These are phyloP conservation scores for Sarocladiaceae sp. DNA, from an alignment of 2,329 filamentous ascomycete species.

Conservation along the genomic window DNA sequence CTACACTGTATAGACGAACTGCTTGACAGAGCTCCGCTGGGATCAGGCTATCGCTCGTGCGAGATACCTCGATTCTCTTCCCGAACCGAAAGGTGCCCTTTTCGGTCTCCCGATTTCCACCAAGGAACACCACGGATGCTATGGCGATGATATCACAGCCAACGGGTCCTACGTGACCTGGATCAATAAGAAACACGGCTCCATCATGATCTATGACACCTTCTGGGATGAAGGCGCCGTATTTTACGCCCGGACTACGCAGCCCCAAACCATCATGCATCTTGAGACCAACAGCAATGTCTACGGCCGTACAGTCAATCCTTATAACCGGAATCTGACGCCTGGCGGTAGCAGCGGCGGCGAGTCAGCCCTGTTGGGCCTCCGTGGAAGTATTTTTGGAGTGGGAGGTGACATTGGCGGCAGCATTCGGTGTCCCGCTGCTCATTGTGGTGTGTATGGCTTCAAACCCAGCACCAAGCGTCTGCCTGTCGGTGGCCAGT, in stretches of 20 bases:
- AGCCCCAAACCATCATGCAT: slow-evolving; percentile 62
- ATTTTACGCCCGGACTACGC: slow-evolving; percentile 51
- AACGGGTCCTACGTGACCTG: slow-evolving; percentile 22
- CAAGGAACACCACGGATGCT: slow-evolving; percentile 29
- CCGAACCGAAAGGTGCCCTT: slow-evolving; percentile 25
- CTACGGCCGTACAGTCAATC: slow-evolving; percentile 57
- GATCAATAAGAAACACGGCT: slow-evolving; percentile 25
- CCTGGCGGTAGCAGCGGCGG: slow-evolving; percentile 62
- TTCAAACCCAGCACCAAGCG: slow-evolving; percentile 41
- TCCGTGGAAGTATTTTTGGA: slow-evolving; percentile 53
- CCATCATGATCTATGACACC: slow-evolving; percentile 24
- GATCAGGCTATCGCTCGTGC: slow-evolving; percentile 28
- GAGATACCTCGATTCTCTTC: slow-evolving; percentile 24
- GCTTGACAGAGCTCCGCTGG: slow-evolving; percentile 27
- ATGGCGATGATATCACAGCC: slow-evolving; percentile 22
- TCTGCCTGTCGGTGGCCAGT: slow-evolving; percentile 51
- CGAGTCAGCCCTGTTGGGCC: slow-evolving; percentile 55
- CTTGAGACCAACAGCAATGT: slow-evolving; percentile 60
- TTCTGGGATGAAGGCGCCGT: slow-evolving; percentile 38
- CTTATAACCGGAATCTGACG: slow-evolving; percentile 50
- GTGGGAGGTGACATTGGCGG: slow-evolving; percentile 56
- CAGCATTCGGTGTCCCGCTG: background rate
- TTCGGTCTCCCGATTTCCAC: slow-evolving; percentile 46
- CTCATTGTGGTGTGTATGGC: background rate
- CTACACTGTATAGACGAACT: slow-evolving; percentile 26